A percentile compares a stretch with the other conserved stretches of the same genome.
phyloP scores from a whole-genome alignment of 768 basidiomycete genomes.

The Boletus rubescentipes region DNA sequence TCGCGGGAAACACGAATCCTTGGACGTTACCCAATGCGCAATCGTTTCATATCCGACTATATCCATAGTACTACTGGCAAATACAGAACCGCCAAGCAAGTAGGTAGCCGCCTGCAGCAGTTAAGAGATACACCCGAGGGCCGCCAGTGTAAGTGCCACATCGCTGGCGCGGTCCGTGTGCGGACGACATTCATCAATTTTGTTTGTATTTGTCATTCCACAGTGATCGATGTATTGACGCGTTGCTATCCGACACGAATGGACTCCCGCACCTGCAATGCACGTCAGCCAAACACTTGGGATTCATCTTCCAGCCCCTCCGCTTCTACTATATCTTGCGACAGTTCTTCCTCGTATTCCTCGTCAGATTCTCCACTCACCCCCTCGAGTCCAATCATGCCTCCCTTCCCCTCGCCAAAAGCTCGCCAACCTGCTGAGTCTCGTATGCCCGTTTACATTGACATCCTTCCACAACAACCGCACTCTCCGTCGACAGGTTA shows the following conservation, averaged over 20 bases:
- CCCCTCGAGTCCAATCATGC: conserved; percentile 20
- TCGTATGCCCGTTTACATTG: conserved; percentile 35
- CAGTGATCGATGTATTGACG: conserved; percentile 36
- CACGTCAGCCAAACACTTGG: conserved; percentile 17
- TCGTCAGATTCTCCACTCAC: conserved; percentile 17
- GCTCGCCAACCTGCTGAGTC: conserved; percentile 22
- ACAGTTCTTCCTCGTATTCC: conserved; percentile 21
- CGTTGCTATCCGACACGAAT: conserved; percentile 32
- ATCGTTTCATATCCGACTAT: conserved; percentile 78
- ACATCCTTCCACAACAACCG: conserved; percentile 28
- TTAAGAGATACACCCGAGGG: conserved; percentile 73
- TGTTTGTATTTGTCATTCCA: conserved; percentile 33
- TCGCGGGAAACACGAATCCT: conserved; percentile 71
- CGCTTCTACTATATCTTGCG: conserved; percentile 30
- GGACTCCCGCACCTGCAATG: conserved; percentile 21
- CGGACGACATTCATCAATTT: conserved; percentile 26
- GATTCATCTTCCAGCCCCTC: conserved; percentile 15
- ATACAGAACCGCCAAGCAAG: conserved; percentile 72
- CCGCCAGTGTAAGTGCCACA: conserved; percentile 55
- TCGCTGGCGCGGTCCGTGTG: conserved; percentile 24
- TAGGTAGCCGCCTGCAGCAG: conserved; percentile 78
- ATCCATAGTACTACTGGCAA: conserved; percentile 70
- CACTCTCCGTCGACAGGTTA: conserved; percentile 9
- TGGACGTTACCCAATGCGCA: conserved; percentile 75
- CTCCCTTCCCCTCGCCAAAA: conserved; percentile 21